Percentiles rank a stretch among this genome's conserved stretches.
These are phyloP conservation scores for Gentiana macrophylla DNA, from an alignment of 257 asterid species.

Conservation along the genomic window DNA sequence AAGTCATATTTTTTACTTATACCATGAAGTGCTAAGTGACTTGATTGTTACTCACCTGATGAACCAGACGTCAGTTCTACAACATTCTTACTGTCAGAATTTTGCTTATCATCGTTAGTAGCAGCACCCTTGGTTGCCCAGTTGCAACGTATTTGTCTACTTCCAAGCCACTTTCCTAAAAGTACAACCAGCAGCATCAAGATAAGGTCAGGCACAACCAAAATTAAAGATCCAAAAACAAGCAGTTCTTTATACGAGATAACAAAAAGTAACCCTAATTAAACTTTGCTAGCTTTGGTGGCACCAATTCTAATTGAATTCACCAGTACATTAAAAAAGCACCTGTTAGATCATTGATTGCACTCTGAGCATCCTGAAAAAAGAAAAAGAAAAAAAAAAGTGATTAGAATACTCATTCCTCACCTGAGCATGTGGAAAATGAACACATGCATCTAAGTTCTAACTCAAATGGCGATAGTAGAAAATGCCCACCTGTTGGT, in stretches of 20 bases:
- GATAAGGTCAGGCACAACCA: neutral
- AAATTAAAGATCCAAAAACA: too few species aligned
- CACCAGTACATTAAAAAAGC: slow-evolving; percentile 4
- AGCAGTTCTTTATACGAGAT: neutral
- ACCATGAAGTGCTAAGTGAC: neutral
- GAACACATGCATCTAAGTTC: slow-evolving; percentile 3
- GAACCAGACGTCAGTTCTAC: slow-evolving; percentile 72
- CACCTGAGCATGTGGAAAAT: slow-evolving; percentile 64
- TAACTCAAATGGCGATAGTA: neutral
- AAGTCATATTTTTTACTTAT: neutral
- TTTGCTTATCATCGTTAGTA: slow-evolving; percentile 61
- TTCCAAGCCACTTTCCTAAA: slow-evolving; percentile 91
- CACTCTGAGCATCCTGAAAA: slow-evolving; percentile 85
- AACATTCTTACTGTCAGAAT: slow-evolving; percentile 66
- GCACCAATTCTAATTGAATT: too few species aligned
- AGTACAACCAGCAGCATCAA: too few species aligned
- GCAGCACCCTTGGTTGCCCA: slow-evolving; percentile 93
- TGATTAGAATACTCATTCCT: too few species aligned
- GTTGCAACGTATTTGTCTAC: slow-evolving; percentile 92
- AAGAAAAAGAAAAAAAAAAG: too few species aligned
- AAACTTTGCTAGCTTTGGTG: too few species aligned
- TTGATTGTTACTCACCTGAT: slow-evolving; percentile 34
- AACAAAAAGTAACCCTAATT: neutral
- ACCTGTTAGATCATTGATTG: slow-evolving; percentile 86
- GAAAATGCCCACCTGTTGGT: slow-evolving; percentile 51